Base-by-base conservation (phyloP, 2,329 filamentous ascomycete species). In the Grosmannia serpens region DNA sequence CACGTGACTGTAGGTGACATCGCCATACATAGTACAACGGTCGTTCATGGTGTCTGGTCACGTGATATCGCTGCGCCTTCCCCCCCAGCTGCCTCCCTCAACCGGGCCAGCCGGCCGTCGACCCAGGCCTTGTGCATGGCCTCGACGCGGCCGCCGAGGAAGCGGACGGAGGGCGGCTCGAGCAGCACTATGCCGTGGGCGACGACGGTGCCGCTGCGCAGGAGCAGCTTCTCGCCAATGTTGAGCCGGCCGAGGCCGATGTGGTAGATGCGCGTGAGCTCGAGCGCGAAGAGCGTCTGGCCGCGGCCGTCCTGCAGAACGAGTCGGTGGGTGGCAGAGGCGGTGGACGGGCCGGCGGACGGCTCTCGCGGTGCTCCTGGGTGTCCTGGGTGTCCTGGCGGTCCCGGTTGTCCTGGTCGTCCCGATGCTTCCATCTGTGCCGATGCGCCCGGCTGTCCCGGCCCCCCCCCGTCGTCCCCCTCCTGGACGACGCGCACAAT, bases 61-160 rank as follows among this genome's bases (percentile, higher is more conserved):
- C 31, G 31, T 33, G 31, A 33, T 10, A 11, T n/a, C n/a, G n/a
- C n/a, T n/a, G n/a, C 50, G 33, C 52, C 24, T 15, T 20, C 11
- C 26, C 1, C 8, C 17, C 52, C 22, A 85, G 27, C 80, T 15
- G 77, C 80, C 55, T 81, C 79, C 67, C 83, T 84, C 60, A 97
- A 70, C 62, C 82, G 80, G 54, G 77, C 79, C 70, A 96, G 85
- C 62, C 88, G 79, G 2, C 83, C 83, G 17, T 85, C 82, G 53
- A 78, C 77, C 92, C 92, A 97, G 9, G 77, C 77, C 67, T 83
- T 85, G 67, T 97, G 89, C 77, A 91, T 82, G 0, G 75, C 76
- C 58, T 96, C 91, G 51, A 97, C 80, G 73, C 89, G 95, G 0
- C 94, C 94, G 2, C 94, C 94, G n/a, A 96, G 71, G 2, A 95